phyloP scores from a whole-genome alignment of 139 green algal species.

The Closterium sp. region DNA sequence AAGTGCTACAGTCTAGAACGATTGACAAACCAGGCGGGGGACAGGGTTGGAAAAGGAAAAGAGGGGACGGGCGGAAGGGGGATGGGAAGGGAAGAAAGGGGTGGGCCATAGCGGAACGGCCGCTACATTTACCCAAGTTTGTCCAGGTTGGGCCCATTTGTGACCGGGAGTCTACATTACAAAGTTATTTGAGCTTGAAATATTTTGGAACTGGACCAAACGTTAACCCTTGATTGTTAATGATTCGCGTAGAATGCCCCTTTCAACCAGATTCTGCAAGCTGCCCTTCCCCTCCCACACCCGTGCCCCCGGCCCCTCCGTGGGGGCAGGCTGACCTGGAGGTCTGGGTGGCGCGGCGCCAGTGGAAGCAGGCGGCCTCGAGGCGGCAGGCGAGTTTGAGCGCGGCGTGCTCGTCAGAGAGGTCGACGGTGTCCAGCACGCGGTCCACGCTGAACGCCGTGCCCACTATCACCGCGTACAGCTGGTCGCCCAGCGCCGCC shows the following conservation, averaged over 20 bases:
- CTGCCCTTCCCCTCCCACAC: neutral
- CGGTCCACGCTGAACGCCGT: constrained; percentile 15
- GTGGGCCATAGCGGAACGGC: neutral
- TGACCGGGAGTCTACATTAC: neutral
- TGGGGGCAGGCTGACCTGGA: neutral
- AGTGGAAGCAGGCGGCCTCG: constrained; percentile 26
- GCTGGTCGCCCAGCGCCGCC: constrained; percentile 27
- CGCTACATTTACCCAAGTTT: neutral
- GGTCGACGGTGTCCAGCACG: constrained; percentile 26
- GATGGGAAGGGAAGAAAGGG: neutral
- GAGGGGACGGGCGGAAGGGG: neutral
- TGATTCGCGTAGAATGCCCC: neutral
- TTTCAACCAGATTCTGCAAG: neutral
- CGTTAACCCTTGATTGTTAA: neutral
- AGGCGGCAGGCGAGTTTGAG: constrained; percentile 35
- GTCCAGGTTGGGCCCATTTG: neutral
- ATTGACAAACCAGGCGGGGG: too few relatives aligned
- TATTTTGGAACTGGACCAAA: neutral
- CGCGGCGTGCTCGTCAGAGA: constrained; percentile 17
- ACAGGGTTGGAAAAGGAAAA: too few relatives aligned
- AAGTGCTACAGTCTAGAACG: too few relatives aligned
- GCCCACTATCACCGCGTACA: constrained; percentile 24
- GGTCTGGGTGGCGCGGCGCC: constrained; percentile 18
- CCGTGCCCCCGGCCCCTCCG: neutral
- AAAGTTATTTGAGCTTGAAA: neutral